These are phyloP conservation scores for Pythium rishiriense DNA, from an alignment of 352 stramenopile species.

Conservation along the genomic window DNA sequence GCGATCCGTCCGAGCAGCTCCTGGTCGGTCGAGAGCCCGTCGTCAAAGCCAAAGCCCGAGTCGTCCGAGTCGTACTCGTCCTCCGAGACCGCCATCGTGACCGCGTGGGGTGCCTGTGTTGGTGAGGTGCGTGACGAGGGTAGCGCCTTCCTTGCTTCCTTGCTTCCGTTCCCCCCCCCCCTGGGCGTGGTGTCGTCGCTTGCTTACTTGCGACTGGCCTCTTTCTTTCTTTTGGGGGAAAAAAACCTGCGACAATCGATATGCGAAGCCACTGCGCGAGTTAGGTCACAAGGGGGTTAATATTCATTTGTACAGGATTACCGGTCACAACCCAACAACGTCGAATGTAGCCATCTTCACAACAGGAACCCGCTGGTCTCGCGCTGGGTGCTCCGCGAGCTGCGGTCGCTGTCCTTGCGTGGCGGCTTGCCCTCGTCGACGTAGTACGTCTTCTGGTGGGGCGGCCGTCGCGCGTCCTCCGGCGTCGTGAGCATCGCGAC, in stretches of 20 bases:
- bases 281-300: neutral
- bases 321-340: neutral
- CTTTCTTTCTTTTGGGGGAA: neutral
- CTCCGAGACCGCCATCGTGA: conserved; percentile 18
- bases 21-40: conserved; percentile 52
- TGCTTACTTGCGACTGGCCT: neutral
- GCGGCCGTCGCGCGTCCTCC: neutral
- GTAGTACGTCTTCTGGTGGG: conserved; percentile 15
- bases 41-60: conserved; percentile 40
- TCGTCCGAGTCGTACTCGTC: conserved; percentile 40
- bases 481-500: conserved; percentile 55
- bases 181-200: neutral
- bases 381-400: conserved; percentile 14
- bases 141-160: no score
- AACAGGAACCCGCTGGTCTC: conserved; percentile 21
- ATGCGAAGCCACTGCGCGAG: neutral
- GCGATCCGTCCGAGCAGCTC: conserved; percentile 49
- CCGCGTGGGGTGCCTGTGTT: neutral
- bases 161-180: no score
- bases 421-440: conserved; percentile 7
- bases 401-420: conserved; percentile 20
- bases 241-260: neutral
- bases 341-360: conserved; percentile 19
- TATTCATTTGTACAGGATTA: conserved; percentile 17
- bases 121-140: neutral